phyloP scores from a whole-genome alignment of 129 eudicot genomes.

The Ambrosia artemisiifolia region DNA sequence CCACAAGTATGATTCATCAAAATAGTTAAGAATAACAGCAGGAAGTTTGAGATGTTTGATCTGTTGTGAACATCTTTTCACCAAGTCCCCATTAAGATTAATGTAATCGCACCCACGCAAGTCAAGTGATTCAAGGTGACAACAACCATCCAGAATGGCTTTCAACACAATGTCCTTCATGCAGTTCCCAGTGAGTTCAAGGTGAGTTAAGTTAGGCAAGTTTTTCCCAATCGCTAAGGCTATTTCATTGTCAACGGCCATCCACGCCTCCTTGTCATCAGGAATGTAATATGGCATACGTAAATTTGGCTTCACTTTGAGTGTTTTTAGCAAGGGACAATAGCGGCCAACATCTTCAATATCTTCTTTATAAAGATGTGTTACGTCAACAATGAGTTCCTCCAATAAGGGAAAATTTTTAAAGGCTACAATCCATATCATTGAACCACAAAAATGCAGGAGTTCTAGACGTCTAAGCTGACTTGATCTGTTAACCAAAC shows the following conservation, averaged over 20 bases:
- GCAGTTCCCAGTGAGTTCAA: not conserved
- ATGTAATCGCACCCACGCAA: not conserved
- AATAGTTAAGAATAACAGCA: not conserved
- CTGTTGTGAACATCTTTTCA: not conserved
- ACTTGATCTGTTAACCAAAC: not conserved
- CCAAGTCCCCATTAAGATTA: not conserved
- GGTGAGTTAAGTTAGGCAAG: not conserved
- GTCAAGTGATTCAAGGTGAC: not conserved
- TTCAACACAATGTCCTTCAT: not conserved
- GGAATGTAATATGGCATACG: too few relatives aligned
- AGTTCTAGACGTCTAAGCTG: not conserved
- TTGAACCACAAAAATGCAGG: not conserved
- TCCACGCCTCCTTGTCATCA: not conserved
- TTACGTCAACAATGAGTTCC: not conserved
- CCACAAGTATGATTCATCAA: not conserved
- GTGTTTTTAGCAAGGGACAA: constrained; percentile 4
- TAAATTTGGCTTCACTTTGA: not conserved
- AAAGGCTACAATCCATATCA: not conserved
- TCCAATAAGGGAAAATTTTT: not conserved
- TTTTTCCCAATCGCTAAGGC: not conserved
- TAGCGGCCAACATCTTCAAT: not conserved
- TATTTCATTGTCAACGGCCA: not conserved
- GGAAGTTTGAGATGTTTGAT: not conserved
- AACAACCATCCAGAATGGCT: not conserved
- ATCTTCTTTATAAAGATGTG: not conserved